Percentiles rank a stretch among this genome's conserved stretches.
Conservation (phyloP, 2,329 filamentous ascomycete genomes). For the Aplosporella prunicola region DNA sequence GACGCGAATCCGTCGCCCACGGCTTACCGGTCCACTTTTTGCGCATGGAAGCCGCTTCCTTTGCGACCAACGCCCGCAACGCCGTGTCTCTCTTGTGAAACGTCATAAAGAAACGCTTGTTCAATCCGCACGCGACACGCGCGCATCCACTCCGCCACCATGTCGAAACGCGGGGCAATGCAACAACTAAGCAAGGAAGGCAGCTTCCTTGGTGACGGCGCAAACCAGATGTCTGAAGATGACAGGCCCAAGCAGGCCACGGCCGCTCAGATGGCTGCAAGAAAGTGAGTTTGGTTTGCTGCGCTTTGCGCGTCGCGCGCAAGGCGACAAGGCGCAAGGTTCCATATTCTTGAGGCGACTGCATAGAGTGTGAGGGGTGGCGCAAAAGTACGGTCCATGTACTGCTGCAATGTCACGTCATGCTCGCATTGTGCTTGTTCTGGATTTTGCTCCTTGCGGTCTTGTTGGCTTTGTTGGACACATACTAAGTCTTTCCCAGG, state of each 20-base stretch:
- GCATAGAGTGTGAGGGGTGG: no score
- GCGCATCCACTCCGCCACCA: conserved; percentile 13
- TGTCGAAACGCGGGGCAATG: conserved; percentile 32
- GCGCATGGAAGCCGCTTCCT: not conserved
- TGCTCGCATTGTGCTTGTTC: no score
- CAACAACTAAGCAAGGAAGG: conserved; percentile 28
- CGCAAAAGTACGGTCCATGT: no score
- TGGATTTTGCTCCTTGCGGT: no score
- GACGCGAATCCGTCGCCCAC: conserved; percentile 1
- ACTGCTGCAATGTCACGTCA: no score
- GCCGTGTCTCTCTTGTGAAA: not conserved
- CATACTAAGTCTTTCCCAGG: conserved; percentile 4
- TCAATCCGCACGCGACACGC: not conserved
- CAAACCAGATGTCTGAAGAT: conserved; percentile 29
- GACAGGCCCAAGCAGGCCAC: conserved; percentile 43
- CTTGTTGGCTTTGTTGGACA: not conserved
- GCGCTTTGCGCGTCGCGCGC: not conserved
- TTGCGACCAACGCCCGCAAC: no score
- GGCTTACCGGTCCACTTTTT: not conserved
- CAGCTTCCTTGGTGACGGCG: conserved; percentile 16
- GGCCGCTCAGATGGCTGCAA: conserved; percentile 44
- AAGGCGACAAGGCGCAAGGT: no score
- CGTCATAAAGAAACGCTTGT: not conserved
- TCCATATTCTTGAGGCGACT: no score
- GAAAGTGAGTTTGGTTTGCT: conserved; percentile 44